phyloP scores from a whole-genome alignment of 2,329 filamentous ascomycete species.

The Neocucurbitaria cava region DNA sequence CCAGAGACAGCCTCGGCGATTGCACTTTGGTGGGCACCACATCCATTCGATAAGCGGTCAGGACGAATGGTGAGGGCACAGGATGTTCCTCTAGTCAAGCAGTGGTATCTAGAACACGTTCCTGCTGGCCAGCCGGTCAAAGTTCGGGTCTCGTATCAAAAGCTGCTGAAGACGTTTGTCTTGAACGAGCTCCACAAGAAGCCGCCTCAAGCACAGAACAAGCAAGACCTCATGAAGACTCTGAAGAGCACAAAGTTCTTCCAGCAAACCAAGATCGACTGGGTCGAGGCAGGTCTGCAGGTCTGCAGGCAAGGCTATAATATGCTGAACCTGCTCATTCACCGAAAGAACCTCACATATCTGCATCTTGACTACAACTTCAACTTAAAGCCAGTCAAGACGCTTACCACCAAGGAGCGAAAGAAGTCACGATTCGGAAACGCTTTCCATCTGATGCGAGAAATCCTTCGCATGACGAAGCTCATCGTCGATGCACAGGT shows the following conservation, averaged over 20 bases:
- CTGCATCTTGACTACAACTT: constrained; percentile 99
- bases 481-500: constrained; percentile 98
- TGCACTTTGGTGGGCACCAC: constrained; percentile 96
- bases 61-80: constrained; percentile 96
- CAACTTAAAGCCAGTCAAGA: constrained; percentile 99
- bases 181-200: constrained; percentile 97
- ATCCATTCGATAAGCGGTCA: constrained; percentile 91
- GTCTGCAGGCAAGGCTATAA: constrained; percentile 99
- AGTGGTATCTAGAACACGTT: constrained; percentile 97
- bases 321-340: constrained; percentile 97
- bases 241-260: constrained; percentile 98
- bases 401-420: constrained; percentile 95
- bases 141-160: constrained; percentile 97
- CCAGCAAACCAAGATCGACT: constrained; percentile 98
- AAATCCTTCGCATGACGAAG: constrained; percentile 94
- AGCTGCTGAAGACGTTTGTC: constrained; percentile 93
- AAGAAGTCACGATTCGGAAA: constrained; percentile 99
- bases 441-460: constrained; percentile 98
- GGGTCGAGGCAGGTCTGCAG: constrained; percentile 98
- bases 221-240: constrained; percentile 87
- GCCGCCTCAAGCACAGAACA: constrained; percentile 92
- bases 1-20: constrained; percentile 91
- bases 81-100: constrained; percentile 95
- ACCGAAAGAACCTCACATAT: constrained; percentile 98
- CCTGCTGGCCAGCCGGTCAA: constrained; percentile 92